Evolutionary conservation across 176 grass and related monocot species (phyloP), one percentile per base, ranked within the genome.

Genomic region (Hordeum marinum): DNA sequence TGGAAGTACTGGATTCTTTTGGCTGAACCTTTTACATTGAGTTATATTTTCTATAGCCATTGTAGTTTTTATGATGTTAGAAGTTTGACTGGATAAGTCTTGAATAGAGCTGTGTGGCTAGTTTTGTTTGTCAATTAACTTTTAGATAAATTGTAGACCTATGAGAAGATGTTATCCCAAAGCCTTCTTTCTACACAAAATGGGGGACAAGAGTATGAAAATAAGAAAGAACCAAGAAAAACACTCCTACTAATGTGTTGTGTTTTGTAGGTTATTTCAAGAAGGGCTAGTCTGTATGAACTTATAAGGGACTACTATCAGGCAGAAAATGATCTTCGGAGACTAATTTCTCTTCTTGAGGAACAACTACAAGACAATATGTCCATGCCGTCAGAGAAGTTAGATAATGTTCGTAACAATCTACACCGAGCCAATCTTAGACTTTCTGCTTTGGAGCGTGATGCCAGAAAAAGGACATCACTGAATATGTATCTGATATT

Each of bases 401-500:
- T 77, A 40, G 57, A 78, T 32, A 90, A 60, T 75, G 83, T 78
- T 59, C 64, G 65, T 75, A 85, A 42, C 72, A 89, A 90, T 86
- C 82, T 98, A 50, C 90, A 89, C 25, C 87, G 55, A 72, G 89
- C 87, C 39, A 90, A 61, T 81, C 37, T 81, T 57, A 86, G 91
- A 68, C 86, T 94, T 90, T 84, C 90, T 72, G 76, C 87, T 81
- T 69, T 91, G 63, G 83, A 98, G 79, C 77, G 83, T 40, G 89
- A 91, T 77, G 78, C 89, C 83, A 89, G 55, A 88, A 98, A 91
- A 75, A 81, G 72, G 34, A 82, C 82, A 34, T 55, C 85, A 8
- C 83, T 98, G 63, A 90, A 98, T 89, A 76, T 92, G 25, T 94
- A 95, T 75, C 85, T 94, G 83, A 98, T 95, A 89, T 62, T 98